phyloP scores from a whole-genome alignment of 2,329 filamentous ascomycete genomes.

The Neonectria coccinea region DNA sequence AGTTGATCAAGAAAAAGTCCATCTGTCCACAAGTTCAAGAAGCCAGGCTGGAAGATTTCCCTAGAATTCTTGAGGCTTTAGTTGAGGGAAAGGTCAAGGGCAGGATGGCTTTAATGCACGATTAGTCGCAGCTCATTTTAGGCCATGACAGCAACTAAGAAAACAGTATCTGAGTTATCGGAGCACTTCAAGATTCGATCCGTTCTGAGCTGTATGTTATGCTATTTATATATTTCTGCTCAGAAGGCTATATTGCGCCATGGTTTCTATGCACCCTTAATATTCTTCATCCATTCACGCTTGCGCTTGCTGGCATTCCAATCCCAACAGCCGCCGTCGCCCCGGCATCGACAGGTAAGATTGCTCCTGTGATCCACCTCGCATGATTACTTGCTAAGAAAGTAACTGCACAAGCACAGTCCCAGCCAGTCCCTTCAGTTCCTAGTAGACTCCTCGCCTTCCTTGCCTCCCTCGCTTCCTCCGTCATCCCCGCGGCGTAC shows the following conservation, averaged over 20 bases:
- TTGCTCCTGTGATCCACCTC: constrained; percentile 57
- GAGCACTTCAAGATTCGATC: no score
- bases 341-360: constrained; percentile 57
- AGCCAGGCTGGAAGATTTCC: constrained; percentile 30
- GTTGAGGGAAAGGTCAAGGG: constrained; percentile 21
- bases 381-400: constrained; percentile 56
- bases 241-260: no score
- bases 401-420: constrained; percentile 53
- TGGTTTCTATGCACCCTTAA: no score
- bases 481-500: constrained; percentile 54
- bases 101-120: constrained; percentile 25
- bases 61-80: constrained; percentile 23
- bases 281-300: constrained; percentile 41
- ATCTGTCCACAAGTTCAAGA: constrained; percentile 33
- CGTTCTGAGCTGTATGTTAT: no score
- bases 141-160: no score
- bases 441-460: constrained; percentile 54
- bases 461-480: constrained; percentile 53
- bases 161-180: no score
- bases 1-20: constrained; percentile 24
- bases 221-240: no score
- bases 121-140: constrained; percentile 1
- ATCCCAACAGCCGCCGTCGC: constrained; percentile 46
- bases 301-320: constrained; percentile 40
- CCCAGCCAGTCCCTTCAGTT: constrained; percentile 59